Conservation (phyloP, 225 moss, liverwort and hornwort species). For the Sphagnum contortum region DNA sequence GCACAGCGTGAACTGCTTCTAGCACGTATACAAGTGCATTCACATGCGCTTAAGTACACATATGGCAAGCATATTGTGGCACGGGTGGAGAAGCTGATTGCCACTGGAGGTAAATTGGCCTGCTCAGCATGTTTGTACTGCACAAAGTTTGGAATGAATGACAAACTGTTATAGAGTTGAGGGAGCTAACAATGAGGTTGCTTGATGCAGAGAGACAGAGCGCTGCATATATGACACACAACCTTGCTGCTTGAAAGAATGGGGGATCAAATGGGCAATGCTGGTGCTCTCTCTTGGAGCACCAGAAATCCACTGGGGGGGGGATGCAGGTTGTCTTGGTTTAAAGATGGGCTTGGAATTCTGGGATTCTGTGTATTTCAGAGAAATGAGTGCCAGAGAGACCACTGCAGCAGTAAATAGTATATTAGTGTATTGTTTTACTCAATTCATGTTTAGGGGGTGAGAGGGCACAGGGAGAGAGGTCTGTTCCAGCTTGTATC, state of each 20-base stretch:
- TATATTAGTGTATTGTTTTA: conserved; percentile 70
- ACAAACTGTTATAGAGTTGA: too few relatives aligned
- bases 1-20: conserved; percentile 86
- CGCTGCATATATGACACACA: conserved; percentile 83
- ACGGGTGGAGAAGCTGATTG: conserved; percentile 97
- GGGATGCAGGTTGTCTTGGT: too few relatives aligned
- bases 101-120: conserved; percentile 69
- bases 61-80: conserved; percentile 99
- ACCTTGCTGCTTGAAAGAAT: conserved; percentile 21
- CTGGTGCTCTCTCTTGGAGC: background rate
- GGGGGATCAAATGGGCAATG: too few relatives aligned
- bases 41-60: conserved; percentile 95
- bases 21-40: conserved; percentile 86
- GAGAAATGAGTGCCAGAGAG: background rate
- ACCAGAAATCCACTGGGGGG: background rate
- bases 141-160: too few relatives aligned
- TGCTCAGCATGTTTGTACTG: too few relatives aligned
- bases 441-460: conserved; percentile 50
- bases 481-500: conserved; percentile 48
- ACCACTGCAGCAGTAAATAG: conserved; percentile 68
- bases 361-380: conserved; percentile 10
- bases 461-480: conserved; percentile 36
- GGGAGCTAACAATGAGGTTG: too few relatives aligned
- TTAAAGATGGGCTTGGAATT: conserved; percentile 9
- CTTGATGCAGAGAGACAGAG: conserved; percentile 82